Percentiles rank a stretch among this genome's conserved stretches.
Evolutionary conservation across 2,329 filamentous ascomycete genomes (phyloP).

Genomic region (Akanthomyces dipterigenus): DNA sequence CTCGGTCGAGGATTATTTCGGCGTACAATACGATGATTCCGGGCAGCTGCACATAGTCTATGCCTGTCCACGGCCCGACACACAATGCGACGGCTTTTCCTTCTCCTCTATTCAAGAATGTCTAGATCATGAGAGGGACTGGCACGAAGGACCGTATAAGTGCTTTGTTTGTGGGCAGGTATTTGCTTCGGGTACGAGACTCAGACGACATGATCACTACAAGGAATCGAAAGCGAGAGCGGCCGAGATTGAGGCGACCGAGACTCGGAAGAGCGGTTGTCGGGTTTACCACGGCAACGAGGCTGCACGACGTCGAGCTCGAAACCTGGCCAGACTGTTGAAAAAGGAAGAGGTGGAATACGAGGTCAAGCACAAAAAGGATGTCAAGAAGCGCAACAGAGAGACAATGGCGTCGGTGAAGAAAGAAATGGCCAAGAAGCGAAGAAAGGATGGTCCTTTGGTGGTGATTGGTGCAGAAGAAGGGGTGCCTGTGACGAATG

Average conservation of each 20-base stretch:
- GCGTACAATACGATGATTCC: background rate
- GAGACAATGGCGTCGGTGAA: background rate
- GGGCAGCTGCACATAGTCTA: background rate
- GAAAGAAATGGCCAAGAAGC: background rate
- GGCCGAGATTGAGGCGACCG: fast-evolving
- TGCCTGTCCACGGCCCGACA: background rate
- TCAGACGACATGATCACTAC: background rate
- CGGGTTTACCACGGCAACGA: background rate
- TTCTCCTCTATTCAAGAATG: background rate
- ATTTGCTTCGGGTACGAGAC: background rate
- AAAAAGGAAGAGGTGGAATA: background rate
- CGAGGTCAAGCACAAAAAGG: background rate
- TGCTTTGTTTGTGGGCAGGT: background rate
- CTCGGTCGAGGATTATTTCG: background rate
- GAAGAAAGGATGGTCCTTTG: background rate
- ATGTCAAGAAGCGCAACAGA: background rate
- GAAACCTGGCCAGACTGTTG: background rate
- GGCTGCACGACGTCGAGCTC: background rate
- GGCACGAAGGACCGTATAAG: slow-evolving; percentile 5
- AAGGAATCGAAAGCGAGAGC: background rate
- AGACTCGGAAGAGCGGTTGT: background rate
- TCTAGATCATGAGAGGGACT: background rate
- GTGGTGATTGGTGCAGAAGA: background rate
- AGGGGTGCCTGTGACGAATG: background rate
- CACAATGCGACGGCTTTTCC: background rate